phyloP scores from a whole-genome alignment of 306 rosid genomes.

The Morella rubra region DNA sequence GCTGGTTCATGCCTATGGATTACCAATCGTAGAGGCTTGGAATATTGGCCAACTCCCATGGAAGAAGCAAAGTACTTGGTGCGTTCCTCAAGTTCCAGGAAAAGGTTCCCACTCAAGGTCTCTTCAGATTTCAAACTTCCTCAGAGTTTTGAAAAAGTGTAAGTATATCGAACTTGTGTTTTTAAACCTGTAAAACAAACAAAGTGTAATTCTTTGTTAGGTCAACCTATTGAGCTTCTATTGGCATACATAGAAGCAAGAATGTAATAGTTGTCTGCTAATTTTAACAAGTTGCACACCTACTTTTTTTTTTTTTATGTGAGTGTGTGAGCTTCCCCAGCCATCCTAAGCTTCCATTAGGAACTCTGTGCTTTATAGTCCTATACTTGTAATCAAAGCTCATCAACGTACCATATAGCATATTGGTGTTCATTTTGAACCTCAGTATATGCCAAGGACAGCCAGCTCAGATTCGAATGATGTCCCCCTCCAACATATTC shows the following conservation, averaged over 20 bases:
- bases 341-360: neutral
- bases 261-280: neutral
- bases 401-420: neutral
- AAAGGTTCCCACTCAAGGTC: constrained; percentile 44
- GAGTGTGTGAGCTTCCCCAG: neutral
- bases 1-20: constrained; percentile 96
- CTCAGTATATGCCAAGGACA: neutral
- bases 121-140: constrained; percentile 57
- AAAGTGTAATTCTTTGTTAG: neutral
- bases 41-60: constrained; percentile 86
- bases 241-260: neutral
- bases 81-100: constrained; percentile 37
- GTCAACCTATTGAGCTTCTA: constrained; percentile 7
- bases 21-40: constrained; percentile 84
- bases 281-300: neutral
- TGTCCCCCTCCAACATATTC: neutral
- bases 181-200: constrained; percentile 1
- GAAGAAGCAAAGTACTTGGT: constrained; percentile 65
- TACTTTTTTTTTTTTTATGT: neutral
- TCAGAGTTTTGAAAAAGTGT: constrained; percentile 80
- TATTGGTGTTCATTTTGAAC: neutral
- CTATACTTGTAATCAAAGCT: neutral
- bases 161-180: constrained; percentile 32
- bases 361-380: neutral
- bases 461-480: neutral